These are phyloP conservation scores for Apophysomyces trapeziformis DNA, from an alignment of 371 early-diverging fungal species.

Conservation along the genomic window DNA sequence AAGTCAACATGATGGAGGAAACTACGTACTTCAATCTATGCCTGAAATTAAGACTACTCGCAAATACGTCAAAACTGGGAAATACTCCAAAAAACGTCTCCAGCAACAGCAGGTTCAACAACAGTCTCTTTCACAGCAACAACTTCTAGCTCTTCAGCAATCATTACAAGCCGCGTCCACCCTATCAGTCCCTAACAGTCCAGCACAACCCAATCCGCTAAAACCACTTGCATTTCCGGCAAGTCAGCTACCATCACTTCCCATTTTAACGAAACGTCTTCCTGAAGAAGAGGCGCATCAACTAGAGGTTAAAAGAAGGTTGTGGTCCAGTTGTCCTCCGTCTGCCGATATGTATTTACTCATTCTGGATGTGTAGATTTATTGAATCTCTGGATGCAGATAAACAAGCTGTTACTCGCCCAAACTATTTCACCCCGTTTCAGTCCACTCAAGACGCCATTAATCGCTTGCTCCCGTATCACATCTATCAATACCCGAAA, in stretches of 20 bases:
- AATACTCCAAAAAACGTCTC: conserved; percentile 65
- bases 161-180: conserved; percentile 26
- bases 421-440: conserved; percentile 67
- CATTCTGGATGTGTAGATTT: conserved; percentile 19
- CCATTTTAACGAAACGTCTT: conserved; percentile 44
- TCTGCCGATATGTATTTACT: neutral
- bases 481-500: conserved; percentile 73
- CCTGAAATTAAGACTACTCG: conserved; percentile 55
- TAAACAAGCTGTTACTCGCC: conserved; percentile 50
- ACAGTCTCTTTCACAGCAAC: conserved; percentile 34
- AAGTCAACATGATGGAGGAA: conserved; percentile 17
- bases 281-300: conserved; percentile 57
- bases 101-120: conserved; percentile 26
- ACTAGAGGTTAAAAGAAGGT: conserved; percentile 49
- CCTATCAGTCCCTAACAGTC: conserved; percentile 10
- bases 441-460: conserved; percentile 63
- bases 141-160: conserved; percentile 37
- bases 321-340: neutral
- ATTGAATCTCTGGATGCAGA: conserved; percentile 50
- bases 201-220: conserved; percentile 2
- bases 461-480: conserved; percentile 71
- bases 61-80: conserved; percentile 67
- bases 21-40: conserved; percentile 7
- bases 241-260: conserved; percentile 24
- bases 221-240: conserved; percentile 18